Percentiles rank a stretch among this genome's conserved stretches.
Evolutionary conservation across 2,329 filamentous ascomycete species (phyloP).

Genomic region (Exophiala xenobiotica): DNA sequence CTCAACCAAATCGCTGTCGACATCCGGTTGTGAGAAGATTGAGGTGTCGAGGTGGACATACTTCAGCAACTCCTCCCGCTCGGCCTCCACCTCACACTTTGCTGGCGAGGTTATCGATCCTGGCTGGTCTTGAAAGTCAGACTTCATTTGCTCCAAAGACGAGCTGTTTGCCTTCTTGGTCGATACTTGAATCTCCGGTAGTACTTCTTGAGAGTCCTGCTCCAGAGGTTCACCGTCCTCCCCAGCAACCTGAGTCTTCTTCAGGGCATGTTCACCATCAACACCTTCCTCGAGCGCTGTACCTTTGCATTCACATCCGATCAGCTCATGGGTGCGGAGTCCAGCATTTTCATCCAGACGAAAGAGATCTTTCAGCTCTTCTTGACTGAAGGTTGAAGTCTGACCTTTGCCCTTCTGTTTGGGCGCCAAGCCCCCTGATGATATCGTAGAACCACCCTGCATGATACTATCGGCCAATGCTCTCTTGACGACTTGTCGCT

Average conservation of each 20-base stretch:
- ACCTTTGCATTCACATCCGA: constrained; percentile 63
- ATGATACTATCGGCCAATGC: constrained; percentile 70
- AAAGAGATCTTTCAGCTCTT: constrained; percentile 68
- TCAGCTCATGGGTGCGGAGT: constrained; percentile 67
- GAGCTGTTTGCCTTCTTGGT: constrained; percentile 1
- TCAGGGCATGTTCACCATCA: background rate
- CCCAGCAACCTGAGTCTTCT: background rate
- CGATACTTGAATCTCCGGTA: constrained; percentile 29
- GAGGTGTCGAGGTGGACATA: constrained; percentile 45
- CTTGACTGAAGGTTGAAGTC: constrained; percentile 60
- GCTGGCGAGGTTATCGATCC: constrained; percentile 7
- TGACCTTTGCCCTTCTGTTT: constrained; percentile 49
- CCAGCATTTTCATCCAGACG: constrained; percentile 59
- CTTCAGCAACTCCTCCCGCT: constrained; percentile 44
- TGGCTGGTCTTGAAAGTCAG: too few relatives aligned
- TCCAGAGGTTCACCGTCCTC: constrained; percentile 1
- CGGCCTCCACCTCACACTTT: constrained; percentile 33
- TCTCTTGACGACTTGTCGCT: constrained; percentile 69
- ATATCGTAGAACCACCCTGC: constrained; percentile 44
- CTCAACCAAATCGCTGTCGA: constrained; percentile 2
- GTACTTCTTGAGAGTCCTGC: constrained; percentile 19
- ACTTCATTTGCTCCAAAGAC: too few relatives aligned
- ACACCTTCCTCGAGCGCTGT: constrained; percentile 39
- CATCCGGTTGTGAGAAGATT: constrained; percentile 27
- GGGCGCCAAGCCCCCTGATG: constrained; percentile 1